Percentiles rank a stretch among this genome's conserved stretches.
phyloP scores from a whole-genome alignment of 148 eudicot genomes.

The Fallopia convolvulus region DNA sequence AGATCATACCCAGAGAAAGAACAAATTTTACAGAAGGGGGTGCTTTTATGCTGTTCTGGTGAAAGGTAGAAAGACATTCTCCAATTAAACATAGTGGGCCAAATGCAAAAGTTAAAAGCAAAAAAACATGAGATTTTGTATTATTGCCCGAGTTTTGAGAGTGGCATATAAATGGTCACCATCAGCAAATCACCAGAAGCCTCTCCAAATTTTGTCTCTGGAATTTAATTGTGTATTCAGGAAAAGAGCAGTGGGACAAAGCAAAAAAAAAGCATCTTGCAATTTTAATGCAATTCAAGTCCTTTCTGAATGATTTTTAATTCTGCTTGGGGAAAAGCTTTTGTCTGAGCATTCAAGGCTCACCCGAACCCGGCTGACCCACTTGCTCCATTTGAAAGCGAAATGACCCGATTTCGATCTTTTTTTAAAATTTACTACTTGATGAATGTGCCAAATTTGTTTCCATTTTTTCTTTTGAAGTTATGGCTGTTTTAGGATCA shows the following conservation, averaged over 20 bases:
- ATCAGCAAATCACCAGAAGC: slow-evolving; percentile 4
- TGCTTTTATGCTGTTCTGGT: background rate
- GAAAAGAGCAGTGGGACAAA: background rate
- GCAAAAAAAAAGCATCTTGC: background rate
- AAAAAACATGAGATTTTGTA: background rate
- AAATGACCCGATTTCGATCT: background rate
- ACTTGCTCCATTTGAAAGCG: background rate
- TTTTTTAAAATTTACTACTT: background rate
- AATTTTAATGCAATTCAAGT: background rate
- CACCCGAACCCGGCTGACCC: background rate
- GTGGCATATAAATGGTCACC: slow-evolving; percentile 4
- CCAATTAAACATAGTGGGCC: background rate
- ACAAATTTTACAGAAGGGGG: background rate
- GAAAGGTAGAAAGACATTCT: background rate
- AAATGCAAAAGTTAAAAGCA: background rate
- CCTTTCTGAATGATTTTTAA: background rate
- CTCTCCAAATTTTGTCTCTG: slow-evolving; percentile 7
- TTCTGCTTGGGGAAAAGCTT: background rate
- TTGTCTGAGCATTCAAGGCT: background rate
- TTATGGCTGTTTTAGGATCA: background rate
- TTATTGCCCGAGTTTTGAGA: background rate
- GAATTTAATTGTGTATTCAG: background rate
- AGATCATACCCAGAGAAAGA: slow-evolving; percentile 5
- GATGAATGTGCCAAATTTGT: background rate
- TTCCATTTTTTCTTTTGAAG: background rate